phyloP scores from a whole-genome alignment of 2,329 filamentous ascomycete genomes.

The Diaporthe australafricana region DNA sequence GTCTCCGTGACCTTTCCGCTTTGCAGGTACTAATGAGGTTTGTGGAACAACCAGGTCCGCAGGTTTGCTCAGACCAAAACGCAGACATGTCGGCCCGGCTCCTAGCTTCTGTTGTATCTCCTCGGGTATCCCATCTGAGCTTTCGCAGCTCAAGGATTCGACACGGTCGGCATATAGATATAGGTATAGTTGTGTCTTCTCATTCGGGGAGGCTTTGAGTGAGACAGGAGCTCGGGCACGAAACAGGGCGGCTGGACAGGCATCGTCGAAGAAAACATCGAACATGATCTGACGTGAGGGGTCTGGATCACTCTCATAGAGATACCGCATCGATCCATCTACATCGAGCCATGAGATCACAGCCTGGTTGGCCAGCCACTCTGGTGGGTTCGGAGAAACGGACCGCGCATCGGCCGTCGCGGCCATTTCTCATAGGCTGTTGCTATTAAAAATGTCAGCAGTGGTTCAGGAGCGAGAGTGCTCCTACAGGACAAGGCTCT shows the following conservation, averaged over 20 bases:
- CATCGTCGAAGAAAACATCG: not conserved
- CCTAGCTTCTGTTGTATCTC: not conserved
- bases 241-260: not conserved
- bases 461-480: not conserved
- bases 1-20: not conserved
- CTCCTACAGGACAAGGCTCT: not conserved
- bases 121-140: not conserved
- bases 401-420: not conserved
- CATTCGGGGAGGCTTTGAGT: not conserved
- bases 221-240: not conserved
- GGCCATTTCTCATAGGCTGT: not conserved
- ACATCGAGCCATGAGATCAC: constrained; percentile 8
- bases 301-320: not conserved
- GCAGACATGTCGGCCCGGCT: not conserved
- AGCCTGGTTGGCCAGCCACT: not conserved
- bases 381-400: not conserved
- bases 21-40: not conserved
- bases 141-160: not conserved
- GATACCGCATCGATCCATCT: constrained; percentile 3
- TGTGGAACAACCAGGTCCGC: not conserved
- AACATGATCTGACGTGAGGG: constrained; percentile 11
- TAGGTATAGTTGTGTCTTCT: not conserved
- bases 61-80: not conserved
- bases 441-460: not conserved
- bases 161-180: not conserved